Evolutionary conservation across 1,284 basidiomycete species (phyloP).

Genomic region (Moesziomyces globuligerus): DNA sequence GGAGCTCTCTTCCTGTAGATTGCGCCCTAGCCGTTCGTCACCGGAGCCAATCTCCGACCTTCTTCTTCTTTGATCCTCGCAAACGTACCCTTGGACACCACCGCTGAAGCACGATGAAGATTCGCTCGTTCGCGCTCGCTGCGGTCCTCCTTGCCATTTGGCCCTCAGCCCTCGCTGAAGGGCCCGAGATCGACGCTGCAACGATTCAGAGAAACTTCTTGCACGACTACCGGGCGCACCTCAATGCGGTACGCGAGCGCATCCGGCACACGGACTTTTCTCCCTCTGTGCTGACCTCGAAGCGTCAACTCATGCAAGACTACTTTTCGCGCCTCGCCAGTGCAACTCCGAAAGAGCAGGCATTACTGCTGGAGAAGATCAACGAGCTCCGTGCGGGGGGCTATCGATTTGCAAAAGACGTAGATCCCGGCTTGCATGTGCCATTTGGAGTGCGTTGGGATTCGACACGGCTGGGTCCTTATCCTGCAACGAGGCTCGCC

Average conservation of each 20-base stretch:
- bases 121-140: neutral
- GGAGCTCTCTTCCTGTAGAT: too few relatives aligned
- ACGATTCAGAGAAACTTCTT: neutral
- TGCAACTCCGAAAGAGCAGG: neutral
- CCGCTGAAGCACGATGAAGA: too few relatives aligned
- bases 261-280: neutral
- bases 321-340: neutral
- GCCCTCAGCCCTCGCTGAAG: neutral
- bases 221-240: neutral
- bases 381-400: constrained; percentile 7
- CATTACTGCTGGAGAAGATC: neutral
- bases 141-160: neutral
- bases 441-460: constrained; percentile 7
- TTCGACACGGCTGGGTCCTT: constrained; percentile 2
- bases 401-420: neutral
- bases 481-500: constrained; percentile 6
- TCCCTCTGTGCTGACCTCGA: neutral
- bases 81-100: too few relatives aligned
- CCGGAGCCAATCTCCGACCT: too few relatives aligned
- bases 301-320: neutral
- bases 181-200: neutral
- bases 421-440: constrained; percentile 11
- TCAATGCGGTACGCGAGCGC: neutral
- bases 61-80: too few relatives aligned
- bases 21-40: too few relatives aligned